Evolutionary conservation across 306 rosid genomes (phyloP), one percentile per base, ranked within the genome.

Genomic region (Abrus pulchellus): DNA sequence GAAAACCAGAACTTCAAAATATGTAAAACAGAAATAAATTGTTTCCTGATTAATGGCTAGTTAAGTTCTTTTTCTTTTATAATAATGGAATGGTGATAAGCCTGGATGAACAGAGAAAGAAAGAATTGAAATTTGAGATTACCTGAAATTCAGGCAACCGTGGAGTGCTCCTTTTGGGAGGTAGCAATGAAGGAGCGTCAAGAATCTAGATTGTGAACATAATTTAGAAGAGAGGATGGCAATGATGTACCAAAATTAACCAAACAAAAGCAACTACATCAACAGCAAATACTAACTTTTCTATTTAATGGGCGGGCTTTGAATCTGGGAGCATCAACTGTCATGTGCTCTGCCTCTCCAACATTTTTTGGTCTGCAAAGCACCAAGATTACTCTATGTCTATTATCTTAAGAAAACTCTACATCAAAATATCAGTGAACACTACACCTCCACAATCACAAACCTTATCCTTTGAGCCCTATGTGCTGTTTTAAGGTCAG

Each of bases 221-320:
- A 64, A 52, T 59, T 65, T 70, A 83, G 77, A 67, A 47, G 68
- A 45, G 82, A 83, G 6, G 30, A 79, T 83, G 61, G 68, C 59
- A 83, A 40, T 65, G 11, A 36, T 36, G 60, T 74, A 45, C 29
- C 32, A 50, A 70, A 43, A 56, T 13, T 52, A 79, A 80, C 74
- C 68, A 56, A 54, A 64, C 38, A 28, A 75, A 74, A 69, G 30
- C 32, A 70, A 76, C 41, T 61, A 38, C 61, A 78, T 48, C 49
- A 44, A 76, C 55, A 74, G 75, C 14, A 82, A 77, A 81, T 78
- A 89, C 96, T 61, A 63, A 96, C 99, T 86, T 91, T 96, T 90
- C 88, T 83, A 84, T 96, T 96, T 77, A 96, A 79, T n/a, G 99
- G 99, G n/a, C 97, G 98, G 30, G 99, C 98, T 89, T 94, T 93